A percentile compares a stretch with the other conserved stretches of the same genome.
Conservation (phyloP, 306 rosid species). For the Cicer bijugum region DNA sequence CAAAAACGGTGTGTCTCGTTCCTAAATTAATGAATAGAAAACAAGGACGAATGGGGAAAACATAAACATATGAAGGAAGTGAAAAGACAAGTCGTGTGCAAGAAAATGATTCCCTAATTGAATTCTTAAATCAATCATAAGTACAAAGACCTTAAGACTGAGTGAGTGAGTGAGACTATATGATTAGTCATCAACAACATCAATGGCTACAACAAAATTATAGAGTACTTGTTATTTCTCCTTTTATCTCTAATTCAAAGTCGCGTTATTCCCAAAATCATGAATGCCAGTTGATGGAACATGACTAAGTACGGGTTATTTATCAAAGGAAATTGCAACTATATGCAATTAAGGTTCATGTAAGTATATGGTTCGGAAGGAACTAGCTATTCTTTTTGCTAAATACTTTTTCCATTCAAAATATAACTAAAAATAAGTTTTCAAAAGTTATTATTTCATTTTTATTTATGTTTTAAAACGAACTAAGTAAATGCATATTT, state of each 20-base stretch:
- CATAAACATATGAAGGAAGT: neutral
- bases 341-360: slow-evolving; percentile 3
- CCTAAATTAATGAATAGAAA: too few species aligned
- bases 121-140: slow-evolving; percentile 40
- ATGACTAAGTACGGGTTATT: slow-evolving; percentile 17
- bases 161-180: slow-evolving; percentile 48
- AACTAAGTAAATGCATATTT: too few species aligned
- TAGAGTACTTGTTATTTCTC: neutral
- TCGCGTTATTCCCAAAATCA: neutral
- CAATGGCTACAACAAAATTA: slow-evolving; percentile 33
- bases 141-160: neutral
- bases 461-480: too few species aligned
- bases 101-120: slow-evolving; percentile 29
- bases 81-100: slow-evolving; percentile 52
- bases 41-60: neutral
- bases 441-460: too few species aligned
- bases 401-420: too few species aligned
- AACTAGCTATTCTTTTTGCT: slow-evolving; percentile 16
- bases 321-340: slow-evolving; percentile 1
- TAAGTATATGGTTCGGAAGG: slow-evolving; percentile 36
- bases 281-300: slow-evolving; percentile 33
- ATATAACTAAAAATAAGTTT: too few species aligned
- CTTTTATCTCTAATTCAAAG: slow-evolving; percentile 1
- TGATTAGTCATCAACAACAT: slow-evolving; percentile 48
- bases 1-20: too few species aligned